Base-by-base conservation (phyloP, 202 grass and related monocot genomes). In the Bolboschoenoplectus hybrid region DNA sequence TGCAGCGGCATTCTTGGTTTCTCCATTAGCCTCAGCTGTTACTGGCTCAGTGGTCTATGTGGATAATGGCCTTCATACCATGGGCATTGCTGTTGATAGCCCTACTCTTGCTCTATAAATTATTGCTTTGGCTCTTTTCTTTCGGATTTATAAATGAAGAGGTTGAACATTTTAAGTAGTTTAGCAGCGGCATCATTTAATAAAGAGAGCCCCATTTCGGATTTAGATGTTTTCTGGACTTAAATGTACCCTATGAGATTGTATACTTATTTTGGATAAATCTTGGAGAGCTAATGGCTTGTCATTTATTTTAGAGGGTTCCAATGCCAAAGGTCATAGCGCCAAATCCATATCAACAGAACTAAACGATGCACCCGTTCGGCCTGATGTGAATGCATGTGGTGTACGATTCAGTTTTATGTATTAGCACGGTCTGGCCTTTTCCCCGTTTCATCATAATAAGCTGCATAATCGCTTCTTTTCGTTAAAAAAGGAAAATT, bases 11-110 rank as follows among this genome's bases (percentile, higher is more conserved):
- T 98, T 98, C 69, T 79, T 98, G 40, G 93, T 88, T 12, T 95
- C 93, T 77, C 89, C 96, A 1, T 92, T 98, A 79, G 96, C 96
- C n/a, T 95, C 96, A 7, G 96, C 96, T 19, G 90, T 98, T 57
- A 95, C 96, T 3, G 96, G 96, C 63, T 94, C 96, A 2, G 91
- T 89, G 2, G 91, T 98, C 41, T 95, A 98, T 84, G 96, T 94
- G 0, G 96, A 98, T 88, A 98, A 98, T 9, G 96, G 96, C 55
- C 88, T 95, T 74, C 91, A 98, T 80, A 95, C 90, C 11, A 91
- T 98, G 93, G 93, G 93, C 0, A 67, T 98, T 34, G 96, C 96
- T 1, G 34, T 91, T 2, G 96, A 98, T 82, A 95, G 96, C 72
- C 93, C 96, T 55, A 52, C 88, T 6, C 19, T 97, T 26, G 81